phyloP scores from a whole-genome alignment of 108 stramenopile species.

The Pseudonitzschia delicatissima region DNA sequence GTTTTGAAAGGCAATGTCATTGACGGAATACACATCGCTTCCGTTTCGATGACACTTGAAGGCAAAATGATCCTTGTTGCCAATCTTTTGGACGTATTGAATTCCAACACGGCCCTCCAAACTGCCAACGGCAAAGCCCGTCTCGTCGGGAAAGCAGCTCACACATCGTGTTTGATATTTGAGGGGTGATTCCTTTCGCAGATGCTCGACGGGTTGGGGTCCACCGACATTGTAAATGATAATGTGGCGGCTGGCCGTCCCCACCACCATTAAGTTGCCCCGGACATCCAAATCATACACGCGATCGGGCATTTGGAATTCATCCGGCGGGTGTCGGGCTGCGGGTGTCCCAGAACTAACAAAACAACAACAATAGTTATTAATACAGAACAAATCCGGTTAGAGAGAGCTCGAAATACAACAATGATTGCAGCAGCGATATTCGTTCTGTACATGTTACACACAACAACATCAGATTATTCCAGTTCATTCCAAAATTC shows the following conservation, averaged over 20 bases:
- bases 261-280: slow-evolving; percentile 80
- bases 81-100: slow-evolving; percentile 87
- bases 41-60: slow-evolving; percentile 97
- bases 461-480: too few species aligned
- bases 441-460: too few species aligned
- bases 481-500: too few species aligned
- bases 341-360: slow-evolving; percentile 89
- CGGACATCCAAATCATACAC: slow-evolving; percentile 86
- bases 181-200: slow-evolving; percentile 79
- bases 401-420: too few species aligned
- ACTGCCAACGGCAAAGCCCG: slow-evolving; percentile 93
- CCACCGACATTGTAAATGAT: slow-evolving; percentile 70
- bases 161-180: slow-evolving; percentile 88
- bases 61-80: slow-evolving; percentile 86
- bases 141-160: slow-evolving; percentile 78
- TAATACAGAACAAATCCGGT: too few species aligned
- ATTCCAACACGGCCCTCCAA: slow-evolving; percentile 97
- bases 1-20: slow-evolving; percentile 87
- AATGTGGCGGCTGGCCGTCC: slow-evolving; percentile 76
- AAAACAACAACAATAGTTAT: not conserved
- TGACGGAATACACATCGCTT: slow-evolving; percentile 77
- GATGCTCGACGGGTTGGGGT: slow-evolving; percentile 66
- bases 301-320: slow-evolving; percentile 77
- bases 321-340: slow-evolving; percentile 72
- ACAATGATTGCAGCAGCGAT: not conserved